Conservation (phyloP, 1,284 basidiomycete genomes). For the Clitocybe nebularis region DNA sequence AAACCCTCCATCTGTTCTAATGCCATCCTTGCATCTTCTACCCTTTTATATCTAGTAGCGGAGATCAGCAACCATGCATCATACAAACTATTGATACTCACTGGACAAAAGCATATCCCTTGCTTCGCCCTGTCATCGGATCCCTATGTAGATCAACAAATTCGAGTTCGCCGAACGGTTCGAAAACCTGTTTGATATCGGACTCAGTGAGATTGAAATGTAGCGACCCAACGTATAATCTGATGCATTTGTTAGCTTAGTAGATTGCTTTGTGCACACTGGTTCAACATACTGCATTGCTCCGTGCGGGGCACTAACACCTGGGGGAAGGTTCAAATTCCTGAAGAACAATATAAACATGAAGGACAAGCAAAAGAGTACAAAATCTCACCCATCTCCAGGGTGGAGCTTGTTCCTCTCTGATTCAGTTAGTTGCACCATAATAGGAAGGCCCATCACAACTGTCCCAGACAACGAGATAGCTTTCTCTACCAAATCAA, state of each 20-base stretch:
- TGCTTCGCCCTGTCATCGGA: slow-evolving; percentile 89
- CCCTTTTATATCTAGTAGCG: slow-evolving; percentile 69
- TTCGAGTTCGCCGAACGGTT: slow-evolving; percentile 96
- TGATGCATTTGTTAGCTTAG: slow-evolving; percentile 25
- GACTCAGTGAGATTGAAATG: slow-evolving; percentile 95
- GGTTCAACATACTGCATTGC: slow-evolving; percentile 65
- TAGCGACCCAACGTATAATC: slow-evolving; percentile 94
- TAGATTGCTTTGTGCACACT: not conserved
- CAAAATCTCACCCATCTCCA: slow-evolving; percentile 66
- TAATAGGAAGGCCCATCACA: slow-evolving; percentile 96
- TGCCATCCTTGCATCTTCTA: slow-evolving; percentile 93
- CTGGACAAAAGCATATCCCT: slow-evolving; percentile 98
- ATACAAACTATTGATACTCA: slow-evolving; percentile 36
- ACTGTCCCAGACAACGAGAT: slow-evolving; percentile 87
- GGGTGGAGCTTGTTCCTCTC: slow-evolving; percentile 89
- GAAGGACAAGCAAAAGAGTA: slow-evolving; percentile 6
- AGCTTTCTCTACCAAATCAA: slow-evolving; percentile 90
- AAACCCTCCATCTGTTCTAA: slow-evolving; percentile 98
- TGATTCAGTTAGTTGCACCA: slow-evolving; percentile 94
- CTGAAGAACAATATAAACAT: slow-evolving; percentile 32
- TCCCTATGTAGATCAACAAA: slow-evolving; percentile 98
- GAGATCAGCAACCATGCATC: slow-evolving; percentile 3
- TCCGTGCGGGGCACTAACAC: slow-evolving; percentile 69
- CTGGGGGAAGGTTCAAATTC: slow-evolving; percentile 74
- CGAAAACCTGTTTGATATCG: slow-evolving; percentile 97